phyloP scores from a whole-genome alignment of 1,284 basidiomycete species.

The Pseudozyma pruni region DNA sequence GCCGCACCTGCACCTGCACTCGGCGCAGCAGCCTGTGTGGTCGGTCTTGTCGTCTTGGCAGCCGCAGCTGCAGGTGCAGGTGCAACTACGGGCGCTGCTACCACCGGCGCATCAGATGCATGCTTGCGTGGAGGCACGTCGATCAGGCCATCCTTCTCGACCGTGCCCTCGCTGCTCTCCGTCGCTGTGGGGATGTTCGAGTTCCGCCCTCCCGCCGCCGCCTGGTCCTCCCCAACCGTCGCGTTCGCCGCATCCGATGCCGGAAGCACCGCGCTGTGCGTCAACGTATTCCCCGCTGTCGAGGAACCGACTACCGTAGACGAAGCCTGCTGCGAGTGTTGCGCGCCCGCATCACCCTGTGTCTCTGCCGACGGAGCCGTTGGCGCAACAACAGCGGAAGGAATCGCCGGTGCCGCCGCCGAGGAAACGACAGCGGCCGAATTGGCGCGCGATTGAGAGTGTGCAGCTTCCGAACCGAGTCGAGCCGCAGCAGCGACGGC shows the following conservation, averaged over 20 bases:
- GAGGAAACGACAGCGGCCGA: background rate
- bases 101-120: background rate
- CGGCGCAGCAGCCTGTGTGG: constrained; percentile 2
- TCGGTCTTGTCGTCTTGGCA: background rate
- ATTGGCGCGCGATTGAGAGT: constrained; percentile 26
- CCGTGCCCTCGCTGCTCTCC: constrained; percentile 34
- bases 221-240: background rate
- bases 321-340: constrained; percentile 37
- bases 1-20: background rate
- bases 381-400: background rate
- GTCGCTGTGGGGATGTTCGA: constrained; percentile 3
- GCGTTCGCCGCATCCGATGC: background rate
- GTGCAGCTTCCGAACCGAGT: constrained; percentile 35
- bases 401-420: constrained; percentile 6
- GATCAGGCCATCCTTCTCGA: constrained; percentile 38
- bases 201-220: background rate
- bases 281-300: constrained; percentile 30
- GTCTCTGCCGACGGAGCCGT: background rate
- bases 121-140: constrained; percentile 25
- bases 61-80: background rate
- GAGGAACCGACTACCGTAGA: constrained; percentile 34
- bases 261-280: constrained; percentile 1
- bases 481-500: constrained; percentile 35
- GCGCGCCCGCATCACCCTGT: background rate
- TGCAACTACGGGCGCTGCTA: background rate